These are phyloP conservation scores for Vaccinium macrocarpon DNA, from an alignment of 148 eudicot genomes.

Conservation along the genomic window DNA sequence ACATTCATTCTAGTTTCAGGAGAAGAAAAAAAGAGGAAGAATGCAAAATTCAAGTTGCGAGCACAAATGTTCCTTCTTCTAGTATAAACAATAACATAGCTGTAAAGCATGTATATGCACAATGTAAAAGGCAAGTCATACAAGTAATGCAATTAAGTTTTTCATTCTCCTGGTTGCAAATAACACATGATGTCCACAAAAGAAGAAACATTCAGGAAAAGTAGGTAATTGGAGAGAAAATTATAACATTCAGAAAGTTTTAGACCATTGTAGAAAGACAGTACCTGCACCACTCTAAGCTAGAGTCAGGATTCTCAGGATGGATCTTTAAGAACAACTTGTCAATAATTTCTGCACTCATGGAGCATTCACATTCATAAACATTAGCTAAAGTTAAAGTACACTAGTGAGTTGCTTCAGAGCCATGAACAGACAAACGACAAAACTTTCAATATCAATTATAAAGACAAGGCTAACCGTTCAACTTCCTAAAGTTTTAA, in stretches of 20 bases:
- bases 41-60: neutral
- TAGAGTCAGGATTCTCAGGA: constrained; percentile 35
- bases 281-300: constrained; percentile 71
- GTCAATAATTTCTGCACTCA: constrained; percentile 68
- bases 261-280: constrained; percentile 6
- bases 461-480: neutral
- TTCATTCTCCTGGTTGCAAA: neutral
- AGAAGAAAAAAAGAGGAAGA: neutral
- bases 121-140: neutral
- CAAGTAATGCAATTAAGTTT: constrained; percentile 4
- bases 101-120: neutral
- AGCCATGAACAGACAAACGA: neutral
- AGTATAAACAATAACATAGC: neutral
- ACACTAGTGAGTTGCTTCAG: neutral
- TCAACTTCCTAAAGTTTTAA: neutral
- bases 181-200: neutral
- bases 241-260: constrained; percentile 1
- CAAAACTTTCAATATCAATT: neutral
- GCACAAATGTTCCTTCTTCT: neutral
- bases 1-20: neutral
- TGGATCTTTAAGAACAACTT: constrained; percentile 46
- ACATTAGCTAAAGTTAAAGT: neutral
- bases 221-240: neutral
- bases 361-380: neutral
- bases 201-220: neutral